These are phyloP conservation scores for Mycena venus DNA, from an alignment of 768 basidiomycete species.

Conservation along the genomic window DNA sequence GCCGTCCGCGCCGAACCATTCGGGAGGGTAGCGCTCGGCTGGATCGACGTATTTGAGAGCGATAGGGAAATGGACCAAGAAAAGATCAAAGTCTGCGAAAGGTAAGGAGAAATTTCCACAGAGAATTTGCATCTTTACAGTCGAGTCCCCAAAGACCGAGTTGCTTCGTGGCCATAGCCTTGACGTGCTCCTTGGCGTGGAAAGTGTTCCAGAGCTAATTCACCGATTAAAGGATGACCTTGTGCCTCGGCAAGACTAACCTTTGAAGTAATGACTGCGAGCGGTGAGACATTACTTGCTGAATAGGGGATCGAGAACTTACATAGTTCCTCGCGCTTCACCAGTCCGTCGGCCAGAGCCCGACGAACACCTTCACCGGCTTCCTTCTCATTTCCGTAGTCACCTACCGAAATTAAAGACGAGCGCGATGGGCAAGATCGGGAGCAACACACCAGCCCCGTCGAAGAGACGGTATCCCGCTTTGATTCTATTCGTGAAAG, in stretches of 20 bases:
- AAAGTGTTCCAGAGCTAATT: conserved; percentile 90
- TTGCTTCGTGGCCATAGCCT: conserved; percentile 69
- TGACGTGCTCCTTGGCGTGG: conserved; percentile 83
- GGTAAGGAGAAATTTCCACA: not conserved
- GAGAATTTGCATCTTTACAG: not conserved
- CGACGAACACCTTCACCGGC: conserved; percentile 80
- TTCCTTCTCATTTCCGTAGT: conserved; percentile 85
- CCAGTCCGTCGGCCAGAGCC: conserved; percentile 85
- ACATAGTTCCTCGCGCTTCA: conserved; percentile 92
- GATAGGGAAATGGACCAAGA: conserved; percentile 89
- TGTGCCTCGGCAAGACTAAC: conserved; percentile 42
- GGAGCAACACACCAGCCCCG: conserved; percentile 81
- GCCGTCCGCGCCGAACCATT: conserved; percentile 83
- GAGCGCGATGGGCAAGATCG: not conserved
- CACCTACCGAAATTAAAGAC: conserved; percentile 1
- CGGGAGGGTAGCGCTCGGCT: conserved; percentile 81
- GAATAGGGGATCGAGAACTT: conserved; percentile 43
- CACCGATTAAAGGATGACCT: not conserved
- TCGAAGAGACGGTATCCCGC: conserved; percentile 90
- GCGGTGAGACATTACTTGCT: not conserved
- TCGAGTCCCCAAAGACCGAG: conserved; percentile 87
- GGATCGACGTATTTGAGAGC: conserved; percentile 87
- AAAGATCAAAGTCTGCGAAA: conserved; percentile 78
- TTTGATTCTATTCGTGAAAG: conserved; percentile 67
- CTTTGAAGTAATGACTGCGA: conserved; percentile 87